Evolutionary conservation across 805 yeast genomes (phyloP), one percentile per base, ranked within the genome.

Genomic region (Ogataea sp.): DNA sequence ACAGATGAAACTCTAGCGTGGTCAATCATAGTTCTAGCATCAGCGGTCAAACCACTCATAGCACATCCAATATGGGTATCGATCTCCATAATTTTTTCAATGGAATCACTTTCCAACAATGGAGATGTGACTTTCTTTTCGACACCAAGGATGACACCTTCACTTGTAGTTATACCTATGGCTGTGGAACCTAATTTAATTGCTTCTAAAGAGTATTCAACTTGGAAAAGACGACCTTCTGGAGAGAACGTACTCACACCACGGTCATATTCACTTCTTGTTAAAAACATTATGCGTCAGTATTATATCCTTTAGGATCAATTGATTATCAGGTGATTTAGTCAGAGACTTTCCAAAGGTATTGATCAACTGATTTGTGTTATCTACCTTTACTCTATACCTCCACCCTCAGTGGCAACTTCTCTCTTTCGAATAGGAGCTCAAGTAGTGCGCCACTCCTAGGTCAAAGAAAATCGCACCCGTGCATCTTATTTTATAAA

Each of bases 261-360:
- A 63, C 99, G 83, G 61, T 93, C 99, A 63, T 93, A 93, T 71
- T 93, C 99, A 67, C 95, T 84, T 80, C 99, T 83, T n/a, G 99
- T 93, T 50, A 93, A 75, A 66, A 93, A 93, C 99, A 93, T 93
- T 39, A 41, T 45, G 20, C 10, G 18, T 6, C 23, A 11, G 16
- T 14, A 6, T 14, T 6, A 26, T 26, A 15, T 26, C 29, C 6
- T 13, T 28, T 28, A n/a, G 4, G 20, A 20, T 33, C 36, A 25
- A 23, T 23, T 23, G 36, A 33, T n/a, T 16, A 20, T 31, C n/a
- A n/a, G n/a, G n/a, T n/a, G n/a, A n/a, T n/a, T n/a, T n/a, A n/a
- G n/a, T n/a, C n/a, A n/a, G n/a, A n/a, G n/a, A n/a, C n/a, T n/a
- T n/a, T n/a, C n/a, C n/a, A n/a, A n/a, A n/a, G n/a, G n/a, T n/a